These are phyloP conservation scores for Globisporangium splendens DNA, from an alignment of 352 stramenopile species.

Conservation along the genomic window DNA sequence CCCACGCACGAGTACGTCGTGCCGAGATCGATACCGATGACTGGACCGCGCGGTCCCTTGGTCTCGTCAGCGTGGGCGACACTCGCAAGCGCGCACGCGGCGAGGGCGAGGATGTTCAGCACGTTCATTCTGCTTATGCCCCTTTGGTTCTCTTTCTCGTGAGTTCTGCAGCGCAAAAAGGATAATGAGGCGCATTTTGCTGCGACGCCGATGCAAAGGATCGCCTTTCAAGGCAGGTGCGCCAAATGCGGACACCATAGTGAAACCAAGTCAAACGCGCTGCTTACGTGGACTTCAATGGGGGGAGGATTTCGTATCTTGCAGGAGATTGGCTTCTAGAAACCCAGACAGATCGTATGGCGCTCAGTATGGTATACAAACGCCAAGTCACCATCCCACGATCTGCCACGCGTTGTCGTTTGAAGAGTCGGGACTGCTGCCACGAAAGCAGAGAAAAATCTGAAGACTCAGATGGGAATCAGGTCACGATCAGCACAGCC, in stretches of 20 bases:
- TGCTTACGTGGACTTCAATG: constrained; percentile 7
- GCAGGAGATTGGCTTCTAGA: constrained; percentile 19
- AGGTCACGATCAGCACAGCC: too few species aligned
- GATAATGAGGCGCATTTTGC: constrained; percentile 39
- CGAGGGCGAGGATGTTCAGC: constrained; percentile 55
- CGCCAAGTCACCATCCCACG: constrained; percentile 9
- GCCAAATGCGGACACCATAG: neutral
- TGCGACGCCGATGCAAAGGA: neutral
- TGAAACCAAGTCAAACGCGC: constrained; percentile 10
- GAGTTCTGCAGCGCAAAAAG: constrained; percentile 27
- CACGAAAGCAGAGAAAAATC: too few species aligned
- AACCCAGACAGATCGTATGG: constrained; percentile 13
- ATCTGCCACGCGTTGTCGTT: constrained; percentile 29
- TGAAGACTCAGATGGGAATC: too few species aligned
- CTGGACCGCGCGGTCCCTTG: constrained; percentile 63
- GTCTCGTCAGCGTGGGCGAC: constrained; percentile 36
- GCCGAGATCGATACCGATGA: constrained; percentile 86
- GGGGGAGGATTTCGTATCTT: neutral
- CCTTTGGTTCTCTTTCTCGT: constrained; percentile 14
- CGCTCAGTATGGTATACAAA: constrained; percentile 25
- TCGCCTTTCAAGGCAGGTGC: neutral
- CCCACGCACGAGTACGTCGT: constrained; percentile 93
- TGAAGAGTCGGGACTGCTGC: too few species aligned
- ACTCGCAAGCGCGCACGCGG: constrained; percentile 33
- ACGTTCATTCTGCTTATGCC: constrained; percentile 54